A percentile compares a stretch with the other conserved stretches of the same genome.
Evolutionary conservation across 1,284 basidiomycete species (phyloP).

Genomic region (Porodaedalea pini): DNA sequence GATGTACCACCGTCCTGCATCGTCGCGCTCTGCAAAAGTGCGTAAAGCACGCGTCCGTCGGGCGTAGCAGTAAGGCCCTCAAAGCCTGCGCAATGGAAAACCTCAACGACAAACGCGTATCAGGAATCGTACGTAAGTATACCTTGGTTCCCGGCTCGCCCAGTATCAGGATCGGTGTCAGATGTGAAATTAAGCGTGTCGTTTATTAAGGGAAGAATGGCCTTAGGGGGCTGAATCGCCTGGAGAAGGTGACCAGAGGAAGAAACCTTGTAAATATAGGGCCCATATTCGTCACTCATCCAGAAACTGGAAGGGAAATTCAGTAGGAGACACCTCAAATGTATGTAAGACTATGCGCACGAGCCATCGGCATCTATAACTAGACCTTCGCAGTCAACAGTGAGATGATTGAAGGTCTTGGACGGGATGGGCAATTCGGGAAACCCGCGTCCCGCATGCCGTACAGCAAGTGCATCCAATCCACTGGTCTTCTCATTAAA

Average conservation of each 20-base stretch:
- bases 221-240: slow-evolving; percentile 58
- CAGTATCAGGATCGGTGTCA: slow-evolving; percentile 46
- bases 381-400: slow-evolving; percentile 60
- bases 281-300: slow-evolving; percentile 68
- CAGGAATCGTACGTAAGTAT: slow-evolving; percentile 21
- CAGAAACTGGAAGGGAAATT: slow-evolving; percentile 40
- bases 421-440: slow-evolving; percentile 47
- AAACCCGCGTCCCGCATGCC: slow-evolving; percentile 37
- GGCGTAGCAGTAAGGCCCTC: slow-evolving; percentile 59
- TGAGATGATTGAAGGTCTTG: slow-evolving; percentile 42
- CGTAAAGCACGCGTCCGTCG: slow-evolving; percentile 50
- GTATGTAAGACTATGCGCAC: slow-evolving; percentile 33
- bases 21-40: slow-evolving; percentile 59
- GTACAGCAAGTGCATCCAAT: slow-evolving; percentile 51
- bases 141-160: slow-evolving; percentile 48
- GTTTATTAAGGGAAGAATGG: slow-evolving; percentile 45
- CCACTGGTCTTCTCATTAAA: slow-evolving; percentile 52
- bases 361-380: slow-evolving; percentile 55
- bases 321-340: slow-evolving; percentile 8
- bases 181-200: slow-evolving; percentile 58
- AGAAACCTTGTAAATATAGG: slow-evolving; percentile 60
- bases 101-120: neutral
- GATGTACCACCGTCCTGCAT: slow-evolving; percentile 59
- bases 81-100: slow-evolving; percentile 41
- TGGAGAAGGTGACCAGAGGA: slow-evolving; percentile 46